Base-by-base conservation (phyloP, 306 rosid genomes). In the Prunus mira region DNA sequence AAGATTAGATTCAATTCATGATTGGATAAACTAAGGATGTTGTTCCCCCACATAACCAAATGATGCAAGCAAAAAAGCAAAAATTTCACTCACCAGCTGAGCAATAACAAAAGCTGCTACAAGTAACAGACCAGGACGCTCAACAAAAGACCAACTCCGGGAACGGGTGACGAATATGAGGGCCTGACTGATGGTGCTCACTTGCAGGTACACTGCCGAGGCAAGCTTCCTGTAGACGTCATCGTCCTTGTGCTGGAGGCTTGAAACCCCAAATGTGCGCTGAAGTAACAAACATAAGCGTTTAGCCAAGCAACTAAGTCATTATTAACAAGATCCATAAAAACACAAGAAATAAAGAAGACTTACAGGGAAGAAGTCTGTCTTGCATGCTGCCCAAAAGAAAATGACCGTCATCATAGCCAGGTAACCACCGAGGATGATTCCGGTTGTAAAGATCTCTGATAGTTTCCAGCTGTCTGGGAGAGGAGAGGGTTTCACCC, bases 401-500 rank as follows among this genome's bases (percentile, higher is more conserved):
- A 93, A 93, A 74, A 89, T 89, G 78, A 93, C 96, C 1, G 96
- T 93, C 96, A 90, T 90, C 94, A 93, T 82, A 34, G 98, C 98
- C 84, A 93, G 82, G 80, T 93, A 93, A 79, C 86, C 79, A 10
- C 98, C 98, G 8, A 93, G 91, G 76, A 93, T 79, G 49, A 93
- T 71, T 73, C 98, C 98, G 2, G 98, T 93, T 2, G 85, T 69
- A 76, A 93, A 90, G 34, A 93, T 93, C 86, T 93, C 98, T 0
- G 90, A 80, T 55, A 93, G 84, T 82, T 93, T 93, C 98, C 98
- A 93, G 80, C 96, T 86, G 82, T 93, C 98, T 25, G 98, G 98
- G 75, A 51, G 76, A 27, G 98, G 98, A 77, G 96, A 93, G 28
- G 98, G 96, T 73, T 86, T 93, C 76, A 93, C 98, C 78, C 96